Percentiles rank a stretch among this genome's conserved stretches.
Evolutionary conservation across 345 rosid genomes (phyloP).

Genomic region (Ailanthus altissimus): DNA sequence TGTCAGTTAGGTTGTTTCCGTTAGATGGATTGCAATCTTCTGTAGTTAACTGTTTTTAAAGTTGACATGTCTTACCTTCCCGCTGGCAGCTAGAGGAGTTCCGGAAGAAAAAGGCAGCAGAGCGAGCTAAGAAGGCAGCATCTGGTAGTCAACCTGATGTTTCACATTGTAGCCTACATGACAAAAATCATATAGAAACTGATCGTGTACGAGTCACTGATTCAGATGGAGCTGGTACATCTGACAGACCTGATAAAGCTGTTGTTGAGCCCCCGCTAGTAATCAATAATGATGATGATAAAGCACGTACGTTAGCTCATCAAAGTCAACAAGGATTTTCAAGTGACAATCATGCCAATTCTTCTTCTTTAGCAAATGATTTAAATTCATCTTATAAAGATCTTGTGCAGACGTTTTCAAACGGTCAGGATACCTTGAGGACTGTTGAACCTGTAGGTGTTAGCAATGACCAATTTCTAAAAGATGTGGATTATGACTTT

Average conservation of each 20-base stretch:
- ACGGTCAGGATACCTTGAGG: conserved; percentile 34
- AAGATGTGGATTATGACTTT: conserved; percentile 39
- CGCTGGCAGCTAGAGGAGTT: conserved; percentile 86
- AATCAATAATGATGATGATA: conserved; percentile 21
- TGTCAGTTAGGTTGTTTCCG: not conserved
- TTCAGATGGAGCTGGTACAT: conserved; percentile 55
- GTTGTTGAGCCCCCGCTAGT: conserved; percentile 25
- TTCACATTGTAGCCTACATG: conserved; percentile 39
- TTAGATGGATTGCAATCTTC: not conserved
- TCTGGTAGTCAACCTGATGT: conserved; percentile 36
- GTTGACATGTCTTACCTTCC: not conserved
- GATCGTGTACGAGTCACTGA: conserved; percentile 37
- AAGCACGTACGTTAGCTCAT: conserved; percentile 18
- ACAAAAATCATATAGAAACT: conserved; percentile 40
- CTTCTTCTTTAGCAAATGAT: conserved; percentile 32
- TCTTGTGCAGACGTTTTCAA: conserved; percentile 27
- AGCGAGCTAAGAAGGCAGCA: conserved; percentile 65
- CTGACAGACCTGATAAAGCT: conserved; percentile 37
- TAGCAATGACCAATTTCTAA: conserved; percentile 35
- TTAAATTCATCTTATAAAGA: conserved; percentile 35
- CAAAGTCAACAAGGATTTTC: conserved; percentile 37
- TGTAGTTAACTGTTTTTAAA: not conserved
- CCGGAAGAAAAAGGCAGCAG: conserved; percentile 94
- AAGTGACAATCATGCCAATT: conserved; percentile 25
- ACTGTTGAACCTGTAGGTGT: conserved; percentile 34